phyloP scores from a whole-genome alignment of 306 rosid genomes.

The Inga leiocalycina region DNA sequence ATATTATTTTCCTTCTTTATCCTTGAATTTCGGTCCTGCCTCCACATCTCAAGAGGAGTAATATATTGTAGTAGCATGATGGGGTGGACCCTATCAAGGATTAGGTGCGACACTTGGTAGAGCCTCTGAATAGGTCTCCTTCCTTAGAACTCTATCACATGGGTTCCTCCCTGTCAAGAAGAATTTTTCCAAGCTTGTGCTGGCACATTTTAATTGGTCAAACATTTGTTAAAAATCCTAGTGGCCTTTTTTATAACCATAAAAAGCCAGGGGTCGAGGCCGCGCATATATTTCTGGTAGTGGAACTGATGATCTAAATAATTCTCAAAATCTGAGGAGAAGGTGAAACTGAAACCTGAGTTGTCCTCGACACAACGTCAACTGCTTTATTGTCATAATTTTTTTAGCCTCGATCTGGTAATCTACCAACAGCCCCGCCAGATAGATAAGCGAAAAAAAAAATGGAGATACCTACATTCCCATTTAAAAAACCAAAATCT shows the following conservation, averaged over 20 bases:
- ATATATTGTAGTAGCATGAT: constrained; percentile 32
- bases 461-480: neutral
- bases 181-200: neutral
- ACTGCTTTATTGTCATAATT: constrained; percentile 31
- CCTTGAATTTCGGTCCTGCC: neutral
- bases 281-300: constrained; percentile 10
- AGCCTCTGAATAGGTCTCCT: constrained; percentile 17
- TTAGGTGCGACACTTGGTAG: constrained; percentile 37
- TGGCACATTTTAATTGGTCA: constrained; percentile 4
- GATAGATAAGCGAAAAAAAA: neutral
- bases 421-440: constrained; percentile 35
- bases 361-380: constrained; percentile 30
- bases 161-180: constrained; percentile 20
- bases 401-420: constrained; percentile 8
- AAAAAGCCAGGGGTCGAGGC: neutral
- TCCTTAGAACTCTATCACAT: constrained; percentile 15
- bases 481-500: neutral
- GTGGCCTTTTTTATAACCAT: neutral
- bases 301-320: constrained; percentile 35
- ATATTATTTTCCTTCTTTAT: neutral
- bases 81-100: constrained; percentile 26
- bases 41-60: constrained; percentile 12
- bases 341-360: constrained; percentile 44
- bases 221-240: neutral
- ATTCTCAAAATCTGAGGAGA: constrained; percentile 7